phyloP scores from a whole-genome alignment of 2,329 filamentous ascomycete genomes.

The Chaetomium globosum region DNA sequence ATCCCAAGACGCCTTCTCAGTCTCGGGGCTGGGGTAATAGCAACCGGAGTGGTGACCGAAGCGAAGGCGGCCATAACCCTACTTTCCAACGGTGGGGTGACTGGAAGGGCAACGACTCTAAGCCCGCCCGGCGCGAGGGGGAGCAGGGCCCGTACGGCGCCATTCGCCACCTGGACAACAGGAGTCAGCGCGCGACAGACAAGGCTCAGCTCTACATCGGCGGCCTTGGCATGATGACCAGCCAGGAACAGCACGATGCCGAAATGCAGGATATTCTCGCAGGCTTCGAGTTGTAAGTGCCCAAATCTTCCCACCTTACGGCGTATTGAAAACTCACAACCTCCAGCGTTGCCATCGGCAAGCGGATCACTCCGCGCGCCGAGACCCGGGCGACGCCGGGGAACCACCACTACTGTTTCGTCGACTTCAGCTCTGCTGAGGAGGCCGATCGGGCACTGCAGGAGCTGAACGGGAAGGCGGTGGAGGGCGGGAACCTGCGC shows the following conservation, averaged over 20 bases:
- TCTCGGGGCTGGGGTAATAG: conserved; percentile 28
- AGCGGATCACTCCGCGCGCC: conserved; percentile 61
- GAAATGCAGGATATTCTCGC: conserved; percentile 53
- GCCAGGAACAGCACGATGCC: conserved; percentile 51
- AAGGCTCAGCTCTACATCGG: conserved; percentile 52
- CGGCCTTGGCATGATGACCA: conserved; percentile 52
- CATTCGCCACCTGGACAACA: conserved; percentile 40
- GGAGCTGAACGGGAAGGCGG: conserved; percentile 43
- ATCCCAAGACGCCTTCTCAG: conserved; percentile 50
- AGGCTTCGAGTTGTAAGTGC: conserved; percentile 48
- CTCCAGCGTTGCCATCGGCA: conserved; percentile 46
- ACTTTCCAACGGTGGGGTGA: conserved; percentile 50
- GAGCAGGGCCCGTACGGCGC: conserved; percentile 39
- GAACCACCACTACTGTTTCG: conserved; percentile 66
- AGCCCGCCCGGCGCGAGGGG: neutral
- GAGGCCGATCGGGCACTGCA: conserved; percentile 57
- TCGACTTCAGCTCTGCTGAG: conserved; percentile 60
- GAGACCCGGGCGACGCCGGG: conserved; percentile 55
- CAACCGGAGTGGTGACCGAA: conserved; percentile 19
- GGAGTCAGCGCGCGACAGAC: conserved; percentile 39
- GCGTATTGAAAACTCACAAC: neutral
- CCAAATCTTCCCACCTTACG: neutral
- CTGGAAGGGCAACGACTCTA: conserved; percentile 42
- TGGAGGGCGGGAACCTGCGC: conserved; percentile 30
- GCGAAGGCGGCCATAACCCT: conserved; percentile 32